Evolutionary conservation across 2,329 filamentous ascomycete genomes (phyloP), one percentile per base, ranked within the genome.

Genomic region (Aspergillus neoniger): DNA sequence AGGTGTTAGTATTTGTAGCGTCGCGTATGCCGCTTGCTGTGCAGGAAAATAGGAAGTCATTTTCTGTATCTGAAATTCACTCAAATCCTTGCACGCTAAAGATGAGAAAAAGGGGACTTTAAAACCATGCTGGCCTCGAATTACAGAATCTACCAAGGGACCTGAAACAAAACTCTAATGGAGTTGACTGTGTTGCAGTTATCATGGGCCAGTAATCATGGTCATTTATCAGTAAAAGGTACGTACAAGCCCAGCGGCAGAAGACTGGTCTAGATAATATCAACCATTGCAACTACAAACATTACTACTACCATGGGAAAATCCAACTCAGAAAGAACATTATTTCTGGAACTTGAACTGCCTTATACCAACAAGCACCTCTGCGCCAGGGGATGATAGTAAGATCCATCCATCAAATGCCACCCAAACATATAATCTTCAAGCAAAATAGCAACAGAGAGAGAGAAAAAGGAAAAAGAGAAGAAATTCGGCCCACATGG

Each of bases 371-470:
- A 69, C 60, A 54, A 70, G 68, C 69, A 70, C 69, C 69, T 67
- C 67, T 71, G 69, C 70, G 69, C 70, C 70, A 65, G 65, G 69
- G 32, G 32, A 36, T 36, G 32, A 69, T 64, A 62, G 64, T 61
- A 61, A 63, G 65, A 66, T 63, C 69, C 67, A 65, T 68, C 67
- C 68, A 59, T 62, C 60, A 70, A 71, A 73, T 72, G 67, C 70
- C 70, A 72, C 70, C 75, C 74, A 70, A 72, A 71, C 65, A 68
- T 64, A 63, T 64, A 65, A 66, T 55, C 49, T 59, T 59, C 58
- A 56, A 64, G 48, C 60, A 68, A 68, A 72, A 72, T 67, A 63
- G 69, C 65, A 70, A 68, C 32, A 61, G 64, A 67, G 67, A 68
- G 32, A 36, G 12, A 14, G 15, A 36, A 36, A 12, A 12, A 36